Base-by-base conservation (phyloP, 2,329 filamentous ascomycete species). In the Raffaelea ambrosiae region DNA sequence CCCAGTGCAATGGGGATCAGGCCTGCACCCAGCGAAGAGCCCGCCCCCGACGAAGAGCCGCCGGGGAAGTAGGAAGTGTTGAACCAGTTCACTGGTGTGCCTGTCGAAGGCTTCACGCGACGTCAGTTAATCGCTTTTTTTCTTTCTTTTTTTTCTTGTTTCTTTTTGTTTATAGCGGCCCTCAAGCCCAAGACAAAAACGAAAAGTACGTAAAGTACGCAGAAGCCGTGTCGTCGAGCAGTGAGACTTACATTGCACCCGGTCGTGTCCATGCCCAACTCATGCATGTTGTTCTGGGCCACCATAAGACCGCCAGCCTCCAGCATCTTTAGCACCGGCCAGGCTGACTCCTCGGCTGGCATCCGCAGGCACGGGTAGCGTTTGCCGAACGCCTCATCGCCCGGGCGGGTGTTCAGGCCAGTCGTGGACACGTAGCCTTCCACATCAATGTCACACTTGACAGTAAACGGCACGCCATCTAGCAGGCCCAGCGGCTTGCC, bases 281-380 rank as follows among this genome's bases (percentile, higher is more conserved):
- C 88, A 63, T 88, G 86, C 84, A 89, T 93, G 44, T 76, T 83
- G 51, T 82, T 78, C 68, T 88, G 90, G 19, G 83, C 88, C 48
- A 90, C 68, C 45, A 88, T 70, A 20, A 94, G 69, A 2, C 84
- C 88, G 2, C 88, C 88, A 1, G 81, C 82, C 50, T 87, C 83
- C 58, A 85, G 75, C 63, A 88, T 76, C 66, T 81, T 80, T 61
- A 70, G 69, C 5, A 88, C 78, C 49, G 84, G 86, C 83, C 84
- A 90, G 4, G 72, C 74, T 0, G 86, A 86, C 51, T 72, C 66
- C 60, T 58, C 70, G 53, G 59, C 70, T 52, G 74, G 67, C 47
- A 65, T 64, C 29, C 56, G 73, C 75, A 73, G 78, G 54, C 64
- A 71, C 3, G 67, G 63, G 36, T 70, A 58, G 2, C 70, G 75